phyloP scores from a whole-genome alignment of 768 basidiomycete genomes.

The Trametes gibbosa region DNA sequence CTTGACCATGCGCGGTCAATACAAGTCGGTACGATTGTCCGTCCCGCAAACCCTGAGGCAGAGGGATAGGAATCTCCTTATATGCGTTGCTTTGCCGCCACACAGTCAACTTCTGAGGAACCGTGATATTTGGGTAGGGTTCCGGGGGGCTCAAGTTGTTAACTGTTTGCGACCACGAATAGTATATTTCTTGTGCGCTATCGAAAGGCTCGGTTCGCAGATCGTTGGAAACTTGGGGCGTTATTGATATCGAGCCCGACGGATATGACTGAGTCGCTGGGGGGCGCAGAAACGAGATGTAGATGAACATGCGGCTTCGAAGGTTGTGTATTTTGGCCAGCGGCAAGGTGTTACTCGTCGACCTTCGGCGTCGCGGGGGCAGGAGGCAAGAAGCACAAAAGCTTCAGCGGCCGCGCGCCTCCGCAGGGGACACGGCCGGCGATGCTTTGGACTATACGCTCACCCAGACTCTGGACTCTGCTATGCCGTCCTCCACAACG shows the following conservation, averaged over 20 bases:
- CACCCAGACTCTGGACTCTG: constrained; percentile 17
- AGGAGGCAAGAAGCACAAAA: constrained; percentile 5
- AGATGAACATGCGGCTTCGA: constrained; percentile 66
- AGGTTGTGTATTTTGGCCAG: background rate
- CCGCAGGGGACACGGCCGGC: background rate
- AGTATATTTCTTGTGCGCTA: constrained; percentile 61
- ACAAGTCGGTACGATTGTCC: constrained; percentile 68
- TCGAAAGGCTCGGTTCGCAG: constrained; percentile 73
- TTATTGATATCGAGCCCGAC: constrained; percentile 51
- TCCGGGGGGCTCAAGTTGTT: constrained; percentile 5
- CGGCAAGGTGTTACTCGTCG: constrained; percentile 3
- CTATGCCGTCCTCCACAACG: constrained; percentile 18
- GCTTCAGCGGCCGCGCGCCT: constrained; percentile 7
- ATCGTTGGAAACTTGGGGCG: constrained; percentile 87
- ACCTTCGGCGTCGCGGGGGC: constrained; percentile 3
- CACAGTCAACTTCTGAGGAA: constrained; percentile 65
- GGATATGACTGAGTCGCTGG: constrained; percentile 58
- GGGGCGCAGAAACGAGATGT: constrained; percentile 86
- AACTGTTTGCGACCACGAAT: constrained; percentile 49
- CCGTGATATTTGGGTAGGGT: constrained; percentile 32
- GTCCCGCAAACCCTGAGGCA: constrained; percentile 50
- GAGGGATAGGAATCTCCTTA: constrained; percentile 67
- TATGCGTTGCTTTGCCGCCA: constrained; percentile 70
- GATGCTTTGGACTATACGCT: constrained; percentile 27
- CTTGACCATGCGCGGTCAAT: constrained; percentile 40